phyloP scores from a whole-genome alignment of 2,329 filamentous ascomycete genomes.

The Seiridium unicorne region DNA sequence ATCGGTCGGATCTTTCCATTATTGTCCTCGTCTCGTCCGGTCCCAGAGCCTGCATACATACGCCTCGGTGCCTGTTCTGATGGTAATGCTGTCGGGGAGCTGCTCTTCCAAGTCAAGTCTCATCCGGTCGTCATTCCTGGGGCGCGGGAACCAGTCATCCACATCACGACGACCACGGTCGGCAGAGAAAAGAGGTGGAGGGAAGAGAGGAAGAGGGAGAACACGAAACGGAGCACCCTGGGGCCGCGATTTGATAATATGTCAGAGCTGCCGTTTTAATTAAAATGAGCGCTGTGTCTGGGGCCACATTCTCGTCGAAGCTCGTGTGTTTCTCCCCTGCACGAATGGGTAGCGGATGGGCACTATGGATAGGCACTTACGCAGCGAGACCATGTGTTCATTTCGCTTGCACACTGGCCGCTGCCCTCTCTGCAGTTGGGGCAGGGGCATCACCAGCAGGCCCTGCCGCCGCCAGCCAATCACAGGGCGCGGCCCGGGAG shows the following conservation, averaged over 20 bases:
- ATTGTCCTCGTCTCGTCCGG: not conserved
- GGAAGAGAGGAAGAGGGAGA: not conserved
- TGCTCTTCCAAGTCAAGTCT: not conserved
- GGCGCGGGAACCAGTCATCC: slow-evolving; percentile 10
- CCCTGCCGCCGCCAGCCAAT: not conserved
- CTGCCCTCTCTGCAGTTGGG: not conserved
- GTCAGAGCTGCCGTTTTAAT: slow-evolving; percentile 3
- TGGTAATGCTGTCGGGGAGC: not conserved
- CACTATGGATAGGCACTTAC: slow-evolving; percentile 5
- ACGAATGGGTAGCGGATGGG: not conserved
- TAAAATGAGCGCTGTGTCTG: slow-evolving; percentile 6
- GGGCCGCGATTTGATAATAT: slow-evolving; percentile 8
- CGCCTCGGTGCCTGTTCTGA: no score
- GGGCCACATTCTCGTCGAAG: not conserved
- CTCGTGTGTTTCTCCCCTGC: not conserved
- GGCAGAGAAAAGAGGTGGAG: not conserved
- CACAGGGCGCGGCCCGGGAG: not conserved
- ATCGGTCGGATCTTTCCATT: slow-evolving; percentile 10
- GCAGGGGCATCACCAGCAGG: not conserved
- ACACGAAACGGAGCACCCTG: not conserved
- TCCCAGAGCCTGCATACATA: no score
- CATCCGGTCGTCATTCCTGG: not conserved
- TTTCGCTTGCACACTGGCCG: slow-evolving; percentile 4
- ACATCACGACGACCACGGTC: slow-evolving; percentile 8
- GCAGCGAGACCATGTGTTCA: slow-evolving; percentile 4